Base-by-base conservation (phyloP, 1,284 basidiomycete species). In the Lentinula novae-zelandiae region DNA sequence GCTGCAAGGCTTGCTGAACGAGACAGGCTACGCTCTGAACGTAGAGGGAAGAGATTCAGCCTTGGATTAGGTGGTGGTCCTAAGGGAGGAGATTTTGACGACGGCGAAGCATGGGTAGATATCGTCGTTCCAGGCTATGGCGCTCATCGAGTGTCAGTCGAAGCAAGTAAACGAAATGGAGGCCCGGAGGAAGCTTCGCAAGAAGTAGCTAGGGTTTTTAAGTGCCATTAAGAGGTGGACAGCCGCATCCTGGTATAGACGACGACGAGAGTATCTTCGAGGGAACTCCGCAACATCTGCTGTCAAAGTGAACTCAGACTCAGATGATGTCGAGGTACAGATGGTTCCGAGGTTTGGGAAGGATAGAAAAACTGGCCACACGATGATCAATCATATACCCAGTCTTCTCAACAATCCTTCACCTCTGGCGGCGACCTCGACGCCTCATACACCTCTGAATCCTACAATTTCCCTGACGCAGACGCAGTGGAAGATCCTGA, bases 61-160 rank as follows among this genome's bases (percentile, higher is more conserved):
- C 73, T 51, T 73, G 69, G 67, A 57, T 60, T 83, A 78, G 76
- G 54, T 13, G 39, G 54, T 13, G 39, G 53, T 10, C 10, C 17
- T 10, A 33, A 17, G 3, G 76, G 80, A 61, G 77, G 82, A 58
- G 72, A 84, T 60, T 76, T 81, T n/a, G 84, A 82, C 64, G 73
- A 75, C 48, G 81, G 84, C 61, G 89, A 90, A 68, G 87, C 87
- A 2, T 91, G 89, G 88, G 87, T 91, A 63, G 93, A 95, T 74
- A 94, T 95, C 50, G 76, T 94, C 5, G 90, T 95, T 9, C 42
- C 51, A 15, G 39, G 22, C 22, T 46, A 56, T 54, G 87, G 87
- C 79, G 52, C 84, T 83, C 62, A 79, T 73, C 1, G 79, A 80
- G 6, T 31, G 62, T 8, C 68, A 65, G 5, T 73, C 65, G 51